Evolutionary conservation across 108 stramenopile genomes (phyloP), one percentile per base, ranked within the genome.

Genomic region (Cyclotella kingstonii): DNA sequence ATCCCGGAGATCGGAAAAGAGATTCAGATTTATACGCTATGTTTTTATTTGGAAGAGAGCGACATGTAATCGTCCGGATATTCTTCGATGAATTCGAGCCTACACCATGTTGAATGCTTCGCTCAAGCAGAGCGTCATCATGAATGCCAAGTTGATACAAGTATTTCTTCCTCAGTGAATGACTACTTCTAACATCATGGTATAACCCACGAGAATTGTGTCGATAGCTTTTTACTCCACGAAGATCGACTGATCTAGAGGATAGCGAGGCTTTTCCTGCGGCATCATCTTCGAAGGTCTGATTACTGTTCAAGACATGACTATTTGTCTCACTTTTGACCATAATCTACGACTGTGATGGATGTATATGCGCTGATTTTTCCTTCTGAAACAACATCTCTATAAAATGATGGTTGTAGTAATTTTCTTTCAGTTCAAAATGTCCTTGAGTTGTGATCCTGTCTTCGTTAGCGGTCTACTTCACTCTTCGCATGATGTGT

Each of bases 141-240:
- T 48, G 52, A 56, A 65, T 65, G 17, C 64, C 64, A 5, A 65
- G 53, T 12, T 54, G 41, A 33, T 54, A 50, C 1, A 65, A 44
- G 27, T 65, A 65, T 31, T 54, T 28, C 17, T 21, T 54, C 34
- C 64, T 45, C 15, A 44, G 4, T 1, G 41, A 41, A 44, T 56
- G 38, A 8, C 22, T 18, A 22, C 34, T 8, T 34, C 36, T 4
- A 41, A 2, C 30, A 26, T 36, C 23, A 30, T n/a, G n/a, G n/a
- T n/a, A n/a, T n/a, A 12, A n/a, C 8, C 43, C 15, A 17, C 21
- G 33, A 28, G 60, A 25, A 23, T 11, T 55, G 9, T 30, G 54
- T 55, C 35, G 12, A 23, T 48, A 30, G 4, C 28, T 30, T 5
- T 5, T 19, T 25, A 44, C 41, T 3, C 1, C 15, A 3, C 5